phyloP scores from a whole-genome alignment of 345 rosid genomes.

The Lepidium africanum region DNA sequence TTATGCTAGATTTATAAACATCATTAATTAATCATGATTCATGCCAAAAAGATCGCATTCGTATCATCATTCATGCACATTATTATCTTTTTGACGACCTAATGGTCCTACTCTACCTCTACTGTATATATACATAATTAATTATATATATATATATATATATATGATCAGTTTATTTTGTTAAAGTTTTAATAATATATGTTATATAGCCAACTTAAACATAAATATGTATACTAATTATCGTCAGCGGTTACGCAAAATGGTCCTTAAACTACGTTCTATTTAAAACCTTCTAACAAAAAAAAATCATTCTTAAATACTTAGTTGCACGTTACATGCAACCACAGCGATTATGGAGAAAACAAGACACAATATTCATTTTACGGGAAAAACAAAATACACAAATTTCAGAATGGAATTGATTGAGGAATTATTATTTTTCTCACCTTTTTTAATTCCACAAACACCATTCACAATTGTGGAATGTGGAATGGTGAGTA shows the following conservation, averaged over 20 bases:
- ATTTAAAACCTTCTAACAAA: no score
- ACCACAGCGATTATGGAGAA: neutral
- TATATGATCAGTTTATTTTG: neutral
- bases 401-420: neutral
- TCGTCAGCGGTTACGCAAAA: neutral
- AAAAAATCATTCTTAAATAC: conserved; percentile 17
- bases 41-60: conserved; percentile 23
- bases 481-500: no score
- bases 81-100: neutral
- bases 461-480: no score
- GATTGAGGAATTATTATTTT: no score
- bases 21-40: conserved; percentile 18
- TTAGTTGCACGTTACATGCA: neutral
- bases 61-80: neutral
- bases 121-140: neutral
- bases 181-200: no score
- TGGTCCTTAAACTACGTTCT: neutral
- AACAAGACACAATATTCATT: no score
- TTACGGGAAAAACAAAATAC: no score
- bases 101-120: conserved; percentile 13
- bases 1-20: neutral
- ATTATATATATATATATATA: no score
- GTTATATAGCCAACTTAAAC: neutral
- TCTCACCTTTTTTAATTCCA: no score
- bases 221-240: neutral